Base-by-base conservation (phyloP, 1,139 yeast genomes). In the Diutina neorugosa region DNA sequence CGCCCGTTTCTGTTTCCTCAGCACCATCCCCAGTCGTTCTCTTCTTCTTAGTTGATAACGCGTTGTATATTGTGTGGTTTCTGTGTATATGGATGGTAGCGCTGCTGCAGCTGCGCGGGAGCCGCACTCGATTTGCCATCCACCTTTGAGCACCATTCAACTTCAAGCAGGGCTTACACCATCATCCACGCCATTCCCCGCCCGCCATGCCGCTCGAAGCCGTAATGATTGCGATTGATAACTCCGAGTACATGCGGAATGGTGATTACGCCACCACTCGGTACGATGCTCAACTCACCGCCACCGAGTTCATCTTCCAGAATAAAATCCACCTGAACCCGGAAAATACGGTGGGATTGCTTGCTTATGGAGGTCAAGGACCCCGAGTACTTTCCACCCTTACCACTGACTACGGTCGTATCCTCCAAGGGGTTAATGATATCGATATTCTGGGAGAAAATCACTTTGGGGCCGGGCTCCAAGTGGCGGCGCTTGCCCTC, bases 401-500 rank as follows among this genome's bases (percentile, higher is more conserved):
- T 60, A 90, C 98, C 0, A 77, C 84, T 0, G 96, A 91, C 65
- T 87, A 82, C 62, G 97, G 97, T 51, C 87, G 85, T 68, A 80
- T 93, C 55, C 74, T 91, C 58, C 76, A 90, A n/a, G 98, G 96
- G 7, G 76, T 89, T 49, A 96, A 90, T 62, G 90, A 86, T 52
- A 84, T 94, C 25, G 80, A 80, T 60, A 82, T 94, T 54, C 74
- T 75, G 25, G 97, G 97, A 1, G 66, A 66, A 37, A 69, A 75
- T 52, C 89, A 90, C 63, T 75, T 94, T 56, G 74, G 86, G 41
- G 86, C 91, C 52, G 96, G 96, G 16, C 82, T 93, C 60, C 96
- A 91, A 69, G 96, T 93, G 58, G 98, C 98, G n/a, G 95, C 95
- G 52, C 77, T 94, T 63, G 98, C 97, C 12, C 80, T 93, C 63